A percentile compares a stretch with the other conserved stretches of the same genome.
Conservation (phyloP, 2,329 filamentous ascomycete genomes). For the Onygenales sp. region DNA sequence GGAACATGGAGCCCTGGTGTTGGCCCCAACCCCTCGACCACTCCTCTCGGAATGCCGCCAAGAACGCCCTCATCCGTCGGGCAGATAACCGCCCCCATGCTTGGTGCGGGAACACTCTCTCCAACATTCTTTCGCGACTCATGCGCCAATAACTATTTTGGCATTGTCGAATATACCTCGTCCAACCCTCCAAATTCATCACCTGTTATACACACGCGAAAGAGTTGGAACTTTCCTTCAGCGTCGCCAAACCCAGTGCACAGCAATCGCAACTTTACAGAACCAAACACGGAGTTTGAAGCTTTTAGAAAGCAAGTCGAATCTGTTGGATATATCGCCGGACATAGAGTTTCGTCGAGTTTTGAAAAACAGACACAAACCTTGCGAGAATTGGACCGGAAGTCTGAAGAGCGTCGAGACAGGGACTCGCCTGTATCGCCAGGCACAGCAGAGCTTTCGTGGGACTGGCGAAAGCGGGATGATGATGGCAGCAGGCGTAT, state of each 20-base stretch:
- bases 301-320: slow-evolving; percentile 64
- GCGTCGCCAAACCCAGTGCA: slow-evolving; percentile 53
- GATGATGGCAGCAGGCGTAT: background rate
- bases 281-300: slow-evolving; percentile 74
- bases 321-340: slow-evolving; percentile 7
- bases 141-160: slow-evolving; percentile 69
- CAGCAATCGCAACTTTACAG: slow-evolving; percentile 31
- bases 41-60: slow-evolving; percentile 44
- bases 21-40: slow-evolving; percentile 24
- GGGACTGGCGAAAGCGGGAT: background rate
- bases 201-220: slow-evolving; percentile 49
- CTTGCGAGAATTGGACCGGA: background rate
- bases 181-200: slow-evolving; percentile 54
- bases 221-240: slow-evolving; percentile 65
- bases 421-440: background rate
- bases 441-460: background rate
- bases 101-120: slow-evolving; percentile 39
- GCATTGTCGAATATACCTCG: slow-evolving; percentile 55
- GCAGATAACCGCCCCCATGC: slow-evolving; percentile 44
- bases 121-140: slow-evolving; percentile 24
- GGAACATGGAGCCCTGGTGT: slow-evolving; percentile 10
- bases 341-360: slow-evolving; percentile 8
- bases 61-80: slow-evolving; percentile 46
- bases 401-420: slow-evolving; percentile 5
- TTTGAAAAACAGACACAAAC: slow-evolving; percentile 6